These are phyloP conservation scores for Solanum pinnatisectum DNA, from an alignment of 257 asterid genomes.

Conservation along the genomic window DNA sequence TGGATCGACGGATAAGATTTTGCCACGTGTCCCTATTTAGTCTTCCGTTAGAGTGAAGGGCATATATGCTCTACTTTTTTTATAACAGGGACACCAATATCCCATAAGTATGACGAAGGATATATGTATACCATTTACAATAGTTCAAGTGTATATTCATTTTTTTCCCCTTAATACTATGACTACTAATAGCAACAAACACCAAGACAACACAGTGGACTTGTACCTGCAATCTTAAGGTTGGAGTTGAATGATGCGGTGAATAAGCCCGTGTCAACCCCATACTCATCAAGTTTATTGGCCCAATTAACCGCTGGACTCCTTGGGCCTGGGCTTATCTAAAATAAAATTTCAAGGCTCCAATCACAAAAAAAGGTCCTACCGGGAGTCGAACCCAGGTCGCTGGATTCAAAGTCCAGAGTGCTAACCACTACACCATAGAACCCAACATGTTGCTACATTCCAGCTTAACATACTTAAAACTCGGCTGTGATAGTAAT, in stretches of 20 bases:
- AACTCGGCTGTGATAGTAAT: fast-evolving
- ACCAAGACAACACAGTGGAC: neutral
- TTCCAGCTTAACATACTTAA: fast-evolving
- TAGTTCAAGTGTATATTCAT: too few relatives aligned
- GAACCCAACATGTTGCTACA: neutral
- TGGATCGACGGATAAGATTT: too few relatives aligned
- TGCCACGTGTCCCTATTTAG: too few relatives aligned
- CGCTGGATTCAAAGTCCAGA: constrained; percentile 99
- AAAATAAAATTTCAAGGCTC: neutral
- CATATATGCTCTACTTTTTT: too few relatives aligned
- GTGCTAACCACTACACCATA: constrained; percentile 98
- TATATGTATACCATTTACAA: too few relatives aligned
- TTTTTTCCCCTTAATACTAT: too few relatives aligned
- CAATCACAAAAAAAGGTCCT: constrained; percentile 38
- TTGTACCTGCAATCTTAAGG: neutral
- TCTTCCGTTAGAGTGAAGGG: too few relatives aligned
- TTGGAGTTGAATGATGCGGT: neutral
- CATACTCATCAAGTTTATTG: neutral
- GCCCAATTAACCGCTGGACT: neutral
- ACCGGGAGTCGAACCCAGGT: constrained; percentile 99
- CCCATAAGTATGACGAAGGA: too few relatives aligned
- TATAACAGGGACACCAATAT: too few relatives aligned
- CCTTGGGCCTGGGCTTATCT: neutral
- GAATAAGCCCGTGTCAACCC: neutral
- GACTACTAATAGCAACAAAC: too few relatives aligned